Evolutionary conservation across 192 early-diverging fungal genomes (phyloP), one percentile per base, ranked within the genome.

Genomic region (Martensiomyces pterosporus): DNA sequence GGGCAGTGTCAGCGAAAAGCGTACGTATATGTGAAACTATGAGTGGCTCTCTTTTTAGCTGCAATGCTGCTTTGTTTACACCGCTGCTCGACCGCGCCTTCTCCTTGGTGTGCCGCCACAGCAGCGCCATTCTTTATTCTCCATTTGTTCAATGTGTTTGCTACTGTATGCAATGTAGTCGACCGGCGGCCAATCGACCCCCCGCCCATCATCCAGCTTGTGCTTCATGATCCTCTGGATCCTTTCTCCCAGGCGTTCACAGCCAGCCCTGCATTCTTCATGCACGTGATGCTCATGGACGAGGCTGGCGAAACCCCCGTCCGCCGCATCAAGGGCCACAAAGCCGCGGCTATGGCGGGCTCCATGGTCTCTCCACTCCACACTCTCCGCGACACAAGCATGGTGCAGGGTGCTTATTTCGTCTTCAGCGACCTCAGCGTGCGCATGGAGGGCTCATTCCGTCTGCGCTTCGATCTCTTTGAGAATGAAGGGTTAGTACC

Each of bases 391-490:
- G 94, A 94, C 54, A 78, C 82, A n/a, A 86, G 88, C 46, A 80
- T 82, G 49, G 34, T 24, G 9, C 87, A 89, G 54, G 91, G 91
- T 13, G 92, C 88, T 0, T 94, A 91, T 63, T 97, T 97, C 82
- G 93, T 97, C 17, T 97, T 94, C 63, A 89, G 91, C 36, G 94
- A 97, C 52, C 64, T 97, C 21, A 89, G 87, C 9, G 89, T 94
- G 14, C 71, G 94, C 18, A 88, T 92, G 82, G 92, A 94, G 53
- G 94, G 94, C 47, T 64, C 64, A 13, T 91, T 86, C 50, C 76
- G 87, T 8, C 75, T 92, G 15, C 82, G 78, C 74, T 84, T 94
- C 46, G 85, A 87, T 49, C 67, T 97, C 10, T 97, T 87, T 75
- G 92, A 97, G 59, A 90, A 92, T 26, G 75, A 80, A 22, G 82